phyloP scores from a whole-genome alignment of 768 basidiomycete genomes.

The Punctularia strigosozonata region DNA sequence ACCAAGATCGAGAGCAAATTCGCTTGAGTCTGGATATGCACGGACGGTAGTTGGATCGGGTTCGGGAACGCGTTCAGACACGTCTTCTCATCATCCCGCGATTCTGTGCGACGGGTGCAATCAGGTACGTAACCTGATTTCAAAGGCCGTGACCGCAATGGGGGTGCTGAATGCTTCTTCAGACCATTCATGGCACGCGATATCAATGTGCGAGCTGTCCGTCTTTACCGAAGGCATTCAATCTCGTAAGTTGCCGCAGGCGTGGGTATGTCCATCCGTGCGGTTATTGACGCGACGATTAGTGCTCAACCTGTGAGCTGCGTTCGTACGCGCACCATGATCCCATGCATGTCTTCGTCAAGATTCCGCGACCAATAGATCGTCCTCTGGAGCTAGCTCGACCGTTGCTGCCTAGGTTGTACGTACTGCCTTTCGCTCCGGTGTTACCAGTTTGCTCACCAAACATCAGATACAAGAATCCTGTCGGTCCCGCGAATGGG shows the following conservation, averaged over 20 bases:
- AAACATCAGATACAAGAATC: conserved; percentile 43
- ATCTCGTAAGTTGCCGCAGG: conserved; percentile 42
- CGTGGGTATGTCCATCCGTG: conserved; percentile 1
- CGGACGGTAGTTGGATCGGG: conserved; percentile 54
- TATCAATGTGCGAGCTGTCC: conserved; percentile 91
- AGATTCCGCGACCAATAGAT: conserved; percentile 70
- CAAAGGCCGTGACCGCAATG: not conserved
- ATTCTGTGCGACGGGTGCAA: conserved; percentile 50
- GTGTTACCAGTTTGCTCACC: not conserved
- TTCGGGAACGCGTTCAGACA: conserved; percentile 6
- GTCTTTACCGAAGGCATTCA: conserved; percentile 59
- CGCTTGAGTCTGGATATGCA: conserved; percentile 52
- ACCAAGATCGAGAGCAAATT: conserved; percentile 38
- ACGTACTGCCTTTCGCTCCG: conserved; percentile 13
- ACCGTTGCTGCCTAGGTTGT: conserved; percentile 67
- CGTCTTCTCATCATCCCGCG: conserved; percentile 47
- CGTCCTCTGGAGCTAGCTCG: conserved; percentile 37
- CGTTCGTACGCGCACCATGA: conserved; percentile 74
- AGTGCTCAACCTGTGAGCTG: conserved; percentile 78
- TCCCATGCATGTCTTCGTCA: conserved; percentile 81
- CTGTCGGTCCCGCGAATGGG: conserved; percentile 43
- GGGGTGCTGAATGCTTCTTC: not conserved
- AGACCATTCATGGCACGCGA: conserved; percentile 68
- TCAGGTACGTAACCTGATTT: conserved; percentile 24
- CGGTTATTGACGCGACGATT: no score